Conservation (phyloP, 2,329 filamentous ascomycete species). For the Fusarium sp. region DNA sequence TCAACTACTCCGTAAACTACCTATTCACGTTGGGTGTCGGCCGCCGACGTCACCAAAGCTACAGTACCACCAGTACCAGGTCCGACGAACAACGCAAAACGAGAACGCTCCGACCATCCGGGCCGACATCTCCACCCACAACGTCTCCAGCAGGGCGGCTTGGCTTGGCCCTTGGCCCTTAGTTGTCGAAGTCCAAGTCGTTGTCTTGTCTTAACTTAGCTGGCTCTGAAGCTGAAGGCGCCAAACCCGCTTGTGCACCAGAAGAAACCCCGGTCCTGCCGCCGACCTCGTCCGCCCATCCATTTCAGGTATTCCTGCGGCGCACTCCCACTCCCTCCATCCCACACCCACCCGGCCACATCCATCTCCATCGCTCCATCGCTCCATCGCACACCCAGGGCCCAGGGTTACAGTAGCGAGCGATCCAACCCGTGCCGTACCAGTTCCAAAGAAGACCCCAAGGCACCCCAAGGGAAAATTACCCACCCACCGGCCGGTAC, state of each 20-base stretch:
- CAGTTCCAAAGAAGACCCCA: slow-evolving; percentile 42
- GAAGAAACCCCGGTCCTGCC: slow-evolving; percentile 46
- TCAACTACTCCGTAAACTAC: background rate
- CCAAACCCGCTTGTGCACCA: slow-evolving; percentile 51
- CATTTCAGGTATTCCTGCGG: slow-evolving; percentile 43
- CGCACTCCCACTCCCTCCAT: slow-evolving; percentile 32
- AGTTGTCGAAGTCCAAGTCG: slow-evolving; percentile 39
- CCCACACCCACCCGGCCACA: slow-evolving; percentile 27
- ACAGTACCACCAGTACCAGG: slow-evolving; percentile 28
- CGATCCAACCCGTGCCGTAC: slow-evolving; percentile 42
- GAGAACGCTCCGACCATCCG: slow-evolving; percentile 48
- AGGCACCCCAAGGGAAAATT: slow-evolving; percentile 48
- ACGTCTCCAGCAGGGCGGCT: slow-evolving; percentile 46
- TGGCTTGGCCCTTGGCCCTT: slow-evolving; percentile 45
- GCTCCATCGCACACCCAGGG: slow-evolving; percentile 24
- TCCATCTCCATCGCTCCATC: slow-evolving; percentile 3
- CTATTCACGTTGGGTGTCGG: slow-evolving; percentile 37
- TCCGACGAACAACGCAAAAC: slow-evolving; percentile 43
- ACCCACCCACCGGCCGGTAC: slow-evolving; percentile 46
- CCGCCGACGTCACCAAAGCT: slow-evolving; percentile 48
- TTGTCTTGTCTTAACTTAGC: slow-evolving; percentile 25
- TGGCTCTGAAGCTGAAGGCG: slow-evolving; percentile 49
- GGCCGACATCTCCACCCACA: slow-evolving; percentile 49
- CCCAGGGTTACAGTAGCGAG: slow-evolving; percentile 37
- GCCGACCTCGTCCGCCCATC: slow-evolving; percentile 48